Conservation (phyloP, 2,329 filamentous ascomycete species). For the Botrytis squamosa region DNA sequence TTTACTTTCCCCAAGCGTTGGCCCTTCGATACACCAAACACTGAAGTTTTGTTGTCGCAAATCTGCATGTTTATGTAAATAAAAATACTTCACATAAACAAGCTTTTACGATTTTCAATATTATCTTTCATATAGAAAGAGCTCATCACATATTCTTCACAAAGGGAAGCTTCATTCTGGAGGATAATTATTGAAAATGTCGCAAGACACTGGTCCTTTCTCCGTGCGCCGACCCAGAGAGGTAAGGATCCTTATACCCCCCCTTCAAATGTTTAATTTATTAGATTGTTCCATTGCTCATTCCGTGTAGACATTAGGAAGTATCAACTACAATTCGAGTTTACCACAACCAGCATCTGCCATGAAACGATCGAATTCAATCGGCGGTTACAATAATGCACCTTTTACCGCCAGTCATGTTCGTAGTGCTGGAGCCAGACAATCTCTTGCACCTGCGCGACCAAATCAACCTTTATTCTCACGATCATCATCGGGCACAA, state of each 20-base stretch:
- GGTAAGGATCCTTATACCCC: slow-evolving; percentile 51
- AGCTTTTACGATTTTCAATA: background rate
- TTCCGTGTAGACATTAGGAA: slow-evolving; percentile 71
- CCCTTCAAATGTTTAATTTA: slow-evolving; percentile 2
- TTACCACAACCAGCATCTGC: slow-evolving; percentile 91
- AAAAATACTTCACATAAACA: background rate
- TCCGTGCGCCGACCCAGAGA: slow-evolving; percentile 90
- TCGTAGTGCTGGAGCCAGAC: slow-evolving; percentile 76
- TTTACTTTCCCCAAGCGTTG: slow-evolving; percentile 21
- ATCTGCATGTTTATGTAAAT: background rate
- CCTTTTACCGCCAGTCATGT: slow-evolving; percentile 69
- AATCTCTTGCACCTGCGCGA: slow-evolving; percentile 80
- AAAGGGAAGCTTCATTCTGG: background rate
- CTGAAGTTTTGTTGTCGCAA: slow-evolving; percentile 19
- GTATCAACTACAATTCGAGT: slow-evolving; percentile 76
- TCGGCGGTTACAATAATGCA: slow-evolving; percentile 61
- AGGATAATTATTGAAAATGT: slow-evolving; percentile 56
- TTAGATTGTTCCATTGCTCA: slow-evolving; percentile 9
- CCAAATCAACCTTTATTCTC: slow-evolving; percentile 86
- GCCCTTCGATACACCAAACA: slow-evolving; percentile 12
- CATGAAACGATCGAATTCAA: slow-evolving; percentile 88
- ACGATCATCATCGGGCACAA: slow-evolving; percentile 78
- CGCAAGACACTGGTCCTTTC: slow-evolving; percentile 84
- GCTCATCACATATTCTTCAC: background rate
- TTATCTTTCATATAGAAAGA: slow-evolving; percentile 17